phyloP scores from a whole-genome alignment of 2,329 filamentous ascomycete genomes.

The Calonectria hongkongensis region DNA sequence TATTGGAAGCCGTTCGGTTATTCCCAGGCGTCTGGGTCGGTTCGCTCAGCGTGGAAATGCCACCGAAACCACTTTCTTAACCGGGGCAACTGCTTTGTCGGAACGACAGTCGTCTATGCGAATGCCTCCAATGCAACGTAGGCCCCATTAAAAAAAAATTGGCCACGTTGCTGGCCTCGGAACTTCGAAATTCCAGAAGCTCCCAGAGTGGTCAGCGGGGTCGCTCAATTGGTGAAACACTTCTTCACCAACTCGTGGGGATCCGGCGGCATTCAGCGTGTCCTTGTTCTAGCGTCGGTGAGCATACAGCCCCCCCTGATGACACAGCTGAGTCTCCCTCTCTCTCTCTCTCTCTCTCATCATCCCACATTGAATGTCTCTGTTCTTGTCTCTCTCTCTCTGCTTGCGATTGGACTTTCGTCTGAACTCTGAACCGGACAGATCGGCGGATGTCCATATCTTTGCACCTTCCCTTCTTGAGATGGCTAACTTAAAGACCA shows the following conservation, averaged over 20 bases:
- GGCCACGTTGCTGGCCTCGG: conserved; percentile 45
- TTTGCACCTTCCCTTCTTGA: conserved; percentile 44
- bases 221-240: conserved; percentile 50
- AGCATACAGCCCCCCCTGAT: conserved; percentile 30
- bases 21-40: conserved; percentile 50
- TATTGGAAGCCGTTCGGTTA: conserved; percentile 41
- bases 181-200: conserved; percentile 54
- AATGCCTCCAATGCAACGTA: conserved; percentile 37
- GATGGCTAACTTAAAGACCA: conserved; percentile 34
- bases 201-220: conserved; percentile 43
- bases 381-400: conserved; percentile 40
- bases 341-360: conserved; percentile 25
- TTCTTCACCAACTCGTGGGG: conserved; percentile 42
- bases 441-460: conserved; percentile 37
- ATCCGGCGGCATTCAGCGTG: conserved; percentile 41
- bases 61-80: conserved; percentile 45
- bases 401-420: conserved; percentile 33
- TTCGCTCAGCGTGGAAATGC: conserved; percentile 48
- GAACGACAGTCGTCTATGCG: conserved; percentile 28
- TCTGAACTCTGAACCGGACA: conserved; percentile 31
- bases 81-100: conserved; percentile 44
- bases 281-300: conserved; percentile 39
- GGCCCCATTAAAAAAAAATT: conserved; percentile 43
- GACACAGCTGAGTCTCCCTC: conserved; percentile 41
- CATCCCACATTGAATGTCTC: conserved; percentile 42